Conservation (phyloP, 441 rosid species). For the Viola pubescens region DNA sequence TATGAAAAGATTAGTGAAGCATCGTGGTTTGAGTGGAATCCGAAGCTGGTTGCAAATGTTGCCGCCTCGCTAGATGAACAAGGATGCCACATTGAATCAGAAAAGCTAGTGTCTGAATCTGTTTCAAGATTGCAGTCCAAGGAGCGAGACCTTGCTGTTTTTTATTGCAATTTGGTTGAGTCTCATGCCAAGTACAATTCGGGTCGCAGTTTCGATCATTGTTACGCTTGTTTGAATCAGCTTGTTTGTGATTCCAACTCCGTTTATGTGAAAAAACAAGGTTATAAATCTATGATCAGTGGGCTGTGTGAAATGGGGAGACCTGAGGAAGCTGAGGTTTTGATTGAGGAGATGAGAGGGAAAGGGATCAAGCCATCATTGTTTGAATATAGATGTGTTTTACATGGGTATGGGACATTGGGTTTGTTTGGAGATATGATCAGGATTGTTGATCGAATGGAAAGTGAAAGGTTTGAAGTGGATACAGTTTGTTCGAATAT, state of each 20-base stretch:
- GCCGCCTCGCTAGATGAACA: conserved; percentile 50
- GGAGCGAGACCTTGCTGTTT: conserved; percentile 54
- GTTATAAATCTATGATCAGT: conserved; percentile 48
- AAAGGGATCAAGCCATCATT: conserved; percentile 35
- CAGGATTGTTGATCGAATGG: conserved; percentile 37
- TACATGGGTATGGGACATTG: conserved; percentile 54
- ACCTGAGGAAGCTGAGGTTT: conserved; percentile 53
- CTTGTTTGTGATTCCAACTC: conserved; percentile 32
- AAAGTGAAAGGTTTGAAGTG: conserved; percentile 33
- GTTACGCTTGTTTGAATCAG: conserved; percentile 30
- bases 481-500: conserved; percentile 70
- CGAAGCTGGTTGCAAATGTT: conserved; percentile 63
- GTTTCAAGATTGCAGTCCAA: conserved; percentile 30
- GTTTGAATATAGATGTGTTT: conserved; percentile 48
- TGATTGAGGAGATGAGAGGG: conserved; percentile 44
- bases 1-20: conserved; percentile 55
- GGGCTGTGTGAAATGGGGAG: conserved; percentile 63
- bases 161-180: conserved; percentile 53
- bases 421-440: conserved; percentile 68
- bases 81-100: conserved; percentile 37
- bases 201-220: conserved; percentile 38
- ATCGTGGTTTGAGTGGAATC: conserved; percentile 80
- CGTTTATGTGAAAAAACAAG: conserved; percentile 52
- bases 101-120: conserved; percentile 36
- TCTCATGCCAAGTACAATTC: conserved; percentile 47